Evolutionary conservation across 2,329 filamentous ascomycete genomes (phyloP).

Genomic region (Fusarium sp.): DNA sequence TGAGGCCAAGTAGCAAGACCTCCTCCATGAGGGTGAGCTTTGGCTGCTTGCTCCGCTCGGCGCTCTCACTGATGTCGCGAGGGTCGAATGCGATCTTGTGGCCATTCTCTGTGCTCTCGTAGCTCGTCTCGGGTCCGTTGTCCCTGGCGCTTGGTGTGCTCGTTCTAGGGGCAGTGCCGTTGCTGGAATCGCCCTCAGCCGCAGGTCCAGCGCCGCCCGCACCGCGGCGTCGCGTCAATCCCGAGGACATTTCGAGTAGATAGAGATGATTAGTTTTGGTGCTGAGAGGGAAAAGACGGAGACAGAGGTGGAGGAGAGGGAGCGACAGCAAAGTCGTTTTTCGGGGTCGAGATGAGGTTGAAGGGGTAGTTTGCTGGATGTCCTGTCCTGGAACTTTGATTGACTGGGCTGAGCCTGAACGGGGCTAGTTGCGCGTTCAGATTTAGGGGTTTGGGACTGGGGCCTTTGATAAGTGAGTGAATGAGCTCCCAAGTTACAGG

Average conservation of each 20-base stretch:
- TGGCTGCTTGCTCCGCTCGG: constrained; percentile 95
- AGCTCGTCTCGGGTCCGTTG: constrained; percentile 78
- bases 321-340: constrained; percentile 21
- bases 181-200: constrained; percentile 66
- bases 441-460: constrained; percentile 43
- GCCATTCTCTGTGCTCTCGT: constrained; percentile 91
- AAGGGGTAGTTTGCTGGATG: constrained; percentile 37
- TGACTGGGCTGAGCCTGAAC: constrained; percentile 42
- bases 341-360: constrained; percentile 39
- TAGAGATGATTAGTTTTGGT: constrained; percentile 6
- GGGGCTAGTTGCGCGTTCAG: constrained; percentile 42
- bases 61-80: constrained; percentile 95
- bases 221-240: constrained; percentile 74
- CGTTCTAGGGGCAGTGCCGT: constrained; percentile 63
- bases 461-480: neutral
- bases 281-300: constrained; percentile 14
- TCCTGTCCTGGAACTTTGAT: constrained; percentile 35
- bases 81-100: constrained; percentile 99
- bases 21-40: constrained; percentile 99
- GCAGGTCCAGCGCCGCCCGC: constrained; percentile 69
- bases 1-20: constrained; percentile 91
- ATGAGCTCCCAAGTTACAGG: neutral
- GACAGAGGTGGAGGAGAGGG: constrained; percentile 12
- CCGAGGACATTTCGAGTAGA: constrained; percentile 51
- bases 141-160: constrained; percentile 65